phyloP scores from a whole-genome alignment of 441 rosid genomes.

The Metrosideros polymorpha region DNA sequence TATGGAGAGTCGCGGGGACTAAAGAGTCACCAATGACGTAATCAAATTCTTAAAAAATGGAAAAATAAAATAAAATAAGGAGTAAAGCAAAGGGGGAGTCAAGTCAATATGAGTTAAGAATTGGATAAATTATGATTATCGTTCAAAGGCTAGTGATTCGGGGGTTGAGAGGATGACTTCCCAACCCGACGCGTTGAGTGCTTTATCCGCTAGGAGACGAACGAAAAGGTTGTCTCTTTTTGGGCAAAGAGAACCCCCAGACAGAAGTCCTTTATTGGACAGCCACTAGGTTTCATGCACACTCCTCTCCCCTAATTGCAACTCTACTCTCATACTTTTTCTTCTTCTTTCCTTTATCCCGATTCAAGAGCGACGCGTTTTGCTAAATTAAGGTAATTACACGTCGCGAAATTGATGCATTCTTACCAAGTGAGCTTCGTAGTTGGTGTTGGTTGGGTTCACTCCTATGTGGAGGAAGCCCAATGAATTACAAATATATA shows the following conservation, averaged over 20 bases:
- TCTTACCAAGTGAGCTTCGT: neutral
- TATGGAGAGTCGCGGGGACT: neutral
- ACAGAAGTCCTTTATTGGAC: neutral
- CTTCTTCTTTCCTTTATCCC: neutral
- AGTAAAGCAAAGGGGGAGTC: neutral
- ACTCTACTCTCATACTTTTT: too few species aligned
- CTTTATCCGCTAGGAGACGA: neutral
- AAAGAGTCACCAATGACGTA: neutral
- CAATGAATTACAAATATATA: too few species aligned
- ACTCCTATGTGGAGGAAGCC: too few species aligned
- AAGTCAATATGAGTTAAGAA: neutral
- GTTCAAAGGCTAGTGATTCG: neutral
- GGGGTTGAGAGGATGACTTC: neutral
- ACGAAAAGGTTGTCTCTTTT: neutral
- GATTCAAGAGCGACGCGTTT: neutral
- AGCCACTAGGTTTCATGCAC: neutral
- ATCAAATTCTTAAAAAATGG: neutral
- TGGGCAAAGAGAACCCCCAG: neutral
- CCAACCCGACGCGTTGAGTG: neutral
- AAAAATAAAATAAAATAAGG: neutral
- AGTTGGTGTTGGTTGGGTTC: too few species aligned
- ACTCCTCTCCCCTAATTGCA: neutral
- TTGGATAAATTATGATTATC: neutral
- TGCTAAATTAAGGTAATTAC: neutral
- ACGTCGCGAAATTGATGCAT: neutral